Evolutionary conservation across 768 basidiomycete genomes (phyloP), one percentile per base, ranked within the genome.

Genomic region (Tulasnella sp.): DNA sequence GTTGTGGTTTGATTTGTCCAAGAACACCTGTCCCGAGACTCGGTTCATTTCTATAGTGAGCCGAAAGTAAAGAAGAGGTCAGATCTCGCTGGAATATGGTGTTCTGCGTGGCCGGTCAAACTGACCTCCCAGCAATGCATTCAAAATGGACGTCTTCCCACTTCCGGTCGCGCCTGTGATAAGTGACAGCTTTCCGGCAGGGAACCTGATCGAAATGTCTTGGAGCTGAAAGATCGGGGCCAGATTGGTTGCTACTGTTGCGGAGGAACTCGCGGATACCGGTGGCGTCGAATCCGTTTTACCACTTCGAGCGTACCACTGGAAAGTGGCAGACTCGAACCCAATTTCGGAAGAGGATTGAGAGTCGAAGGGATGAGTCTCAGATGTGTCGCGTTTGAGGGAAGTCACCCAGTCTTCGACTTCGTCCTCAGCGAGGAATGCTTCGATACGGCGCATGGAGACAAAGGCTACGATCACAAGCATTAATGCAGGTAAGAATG

Each of bases 381-480:
- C 22, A 26, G 1, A 47, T 11, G 76, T 67, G 0, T 78, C 71
- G 7, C 79, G 78, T 72, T 85, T 85, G 47, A 93, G 80, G 0
- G 88, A 86, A 2, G 88, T 89, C 1, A 90, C 91, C 89, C 90
- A 92, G 37, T 86, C 86, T 0, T 89, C 88, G 1, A 94, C 90
- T 78, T 94, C 91, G 19, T 86, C 85, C 78, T 93, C 91, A 5
- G 81, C 81, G 0, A 92, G 81, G 79, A 90, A 92, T 3, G 80
- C 82, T 77, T 92, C 88, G 73, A 95, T 92, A 67, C 92, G 87
- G 76, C 89, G 86, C 86, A 94, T 88, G 4, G 91, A 90, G 26
- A 95, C 88, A 76, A 89, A 88, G 7, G 90, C 88, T 87, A 79
- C 76, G 0, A 80, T 73, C 3, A 79, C 63, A n/a, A 78, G 73